These are phyloP conservation scores for Clonostachys byssicola DNA, from an alignment of 2,329 filamentous ascomycete genomes.

Conservation along the genomic window DNA sequence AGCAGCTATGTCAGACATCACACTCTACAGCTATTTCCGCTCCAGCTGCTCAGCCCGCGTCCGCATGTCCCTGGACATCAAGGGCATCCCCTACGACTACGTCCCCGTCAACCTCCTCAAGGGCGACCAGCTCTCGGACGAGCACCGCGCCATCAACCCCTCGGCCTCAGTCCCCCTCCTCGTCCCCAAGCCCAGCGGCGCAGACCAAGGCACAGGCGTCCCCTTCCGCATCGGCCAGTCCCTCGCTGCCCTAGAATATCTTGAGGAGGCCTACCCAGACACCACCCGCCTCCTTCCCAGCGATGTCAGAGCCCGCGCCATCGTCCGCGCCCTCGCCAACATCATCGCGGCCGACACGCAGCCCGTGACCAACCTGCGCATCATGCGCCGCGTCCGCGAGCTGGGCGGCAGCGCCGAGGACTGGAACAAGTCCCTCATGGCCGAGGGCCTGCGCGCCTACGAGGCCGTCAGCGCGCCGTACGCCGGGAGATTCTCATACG, in stretches of 20 bases:
- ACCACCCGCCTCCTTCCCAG: constrained; percentile 39
- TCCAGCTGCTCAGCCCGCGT: constrained; percentile 60
- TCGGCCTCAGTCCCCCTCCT: constrained; percentile 51
- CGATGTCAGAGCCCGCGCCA: constrained; percentile 35
- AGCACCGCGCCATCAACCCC: constrained; percentile 46
- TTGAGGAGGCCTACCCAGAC: constrained; percentile 49
- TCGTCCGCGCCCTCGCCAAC: constrained; percentile 45
- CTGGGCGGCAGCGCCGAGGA: constrained; percentile 30
- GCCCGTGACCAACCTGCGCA: constrained; percentile 39
- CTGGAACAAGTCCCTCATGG: constrained; percentile 49
- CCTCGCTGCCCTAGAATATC: constrained; percentile 56
- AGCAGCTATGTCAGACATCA: constrained; percentile 16
- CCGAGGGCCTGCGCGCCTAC: constrained; percentile 50
- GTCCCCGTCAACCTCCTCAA: constrained; percentile 49
- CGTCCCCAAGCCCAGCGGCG: constrained; percentile 20
- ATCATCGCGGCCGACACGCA: constrained; percentile 56
- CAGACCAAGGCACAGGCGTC: too few species aligned
- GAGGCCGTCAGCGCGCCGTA: constrained; percentile 33
- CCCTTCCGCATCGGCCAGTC: constrained; percentile 48
- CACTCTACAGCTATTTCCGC: constrained; percentile 56
- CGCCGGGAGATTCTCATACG: constrained; percentile 49
- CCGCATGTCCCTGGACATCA: constrained; percentile 54
- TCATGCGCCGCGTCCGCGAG: constrained; percentile 2
- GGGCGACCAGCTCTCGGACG: constrained; percentile 39
- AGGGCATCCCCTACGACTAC: constrained; percentile 41